phyloP scores from a whole-genome alignment of 257 asterid genomes.

The Agastache rugosa region DNA sequence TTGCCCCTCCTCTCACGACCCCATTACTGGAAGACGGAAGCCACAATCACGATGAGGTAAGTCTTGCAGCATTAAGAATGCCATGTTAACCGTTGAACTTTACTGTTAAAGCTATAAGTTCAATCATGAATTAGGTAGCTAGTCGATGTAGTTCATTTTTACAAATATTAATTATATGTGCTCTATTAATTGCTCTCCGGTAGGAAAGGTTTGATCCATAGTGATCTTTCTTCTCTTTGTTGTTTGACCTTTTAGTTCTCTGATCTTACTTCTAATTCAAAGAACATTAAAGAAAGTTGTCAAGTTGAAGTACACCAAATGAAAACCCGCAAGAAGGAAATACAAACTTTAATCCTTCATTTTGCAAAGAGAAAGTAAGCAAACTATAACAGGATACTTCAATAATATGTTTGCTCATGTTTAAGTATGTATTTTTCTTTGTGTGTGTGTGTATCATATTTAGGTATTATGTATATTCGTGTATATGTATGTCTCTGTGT shows the following conservation, averaged over 20 bases:
- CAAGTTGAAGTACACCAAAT: constrained; percentile 1
- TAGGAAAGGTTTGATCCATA: constrained; percentile 20
- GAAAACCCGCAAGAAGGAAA: constrained; percentile 1
- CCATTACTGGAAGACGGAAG: constrained; percentile 68
- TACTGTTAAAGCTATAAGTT: constrained; percentile 29
- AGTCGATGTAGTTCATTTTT: constrained; percentile 1
- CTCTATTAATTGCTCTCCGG: constrained; percentile 19
- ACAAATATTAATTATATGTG: not conserved
- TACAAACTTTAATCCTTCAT: not conserved
- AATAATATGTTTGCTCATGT: not conserved
- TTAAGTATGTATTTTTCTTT: not conserved
- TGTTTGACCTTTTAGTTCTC: constrained; percentile 19
- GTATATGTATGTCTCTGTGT: not conserved
- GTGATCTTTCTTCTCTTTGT: constrained; percentile 23
- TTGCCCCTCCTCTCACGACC: constrained; percentile 87
- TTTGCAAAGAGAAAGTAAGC: not conserved
- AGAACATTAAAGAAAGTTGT: constrained; percentile 1
- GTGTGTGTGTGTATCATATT: not conserved
- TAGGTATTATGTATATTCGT: not conserved
- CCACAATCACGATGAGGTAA: constrained; percentile 80
- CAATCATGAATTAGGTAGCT: constrained; percentile 12
- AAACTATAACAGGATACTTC: not conserved
- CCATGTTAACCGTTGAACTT: constrained; percentile 23
- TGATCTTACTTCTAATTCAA: constrained; percentile 11
- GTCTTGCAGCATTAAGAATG: constrained; percentile 43